Evolutionary conservation across 257 asterid genomes (phyloP).

Genomic region (Penstemon davidsonii): DNA sequence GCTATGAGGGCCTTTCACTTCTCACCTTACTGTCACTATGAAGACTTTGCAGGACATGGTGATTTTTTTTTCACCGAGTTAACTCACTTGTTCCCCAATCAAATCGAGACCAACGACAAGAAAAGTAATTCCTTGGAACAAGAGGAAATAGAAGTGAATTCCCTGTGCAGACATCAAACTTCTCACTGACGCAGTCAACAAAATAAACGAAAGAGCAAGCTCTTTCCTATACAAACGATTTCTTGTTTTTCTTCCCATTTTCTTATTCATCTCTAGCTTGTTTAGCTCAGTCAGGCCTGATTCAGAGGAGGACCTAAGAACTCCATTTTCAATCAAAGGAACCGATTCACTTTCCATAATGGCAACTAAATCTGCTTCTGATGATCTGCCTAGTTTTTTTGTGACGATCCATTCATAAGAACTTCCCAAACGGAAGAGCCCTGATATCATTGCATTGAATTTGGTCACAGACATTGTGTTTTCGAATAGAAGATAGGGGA

Average conservation of each 20-base stretch:
- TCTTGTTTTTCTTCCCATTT: conserved; percentile 42
- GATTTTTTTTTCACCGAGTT: neutral
- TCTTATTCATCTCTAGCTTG: conserved; percentile 57
- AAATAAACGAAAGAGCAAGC: conserved; percentile 74
- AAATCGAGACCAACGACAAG: conserved; percentile 83
- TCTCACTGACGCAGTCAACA: conserved; percentile 81
- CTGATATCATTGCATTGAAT: conserved; percentile 85
- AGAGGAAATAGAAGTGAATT: conserved; percentile 80
- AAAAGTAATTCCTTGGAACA: conserved; percentile 91
- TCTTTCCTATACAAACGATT: conserved; percentile 82
- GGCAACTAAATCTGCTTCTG: conserved; percentile 73
- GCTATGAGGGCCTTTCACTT: neutral
- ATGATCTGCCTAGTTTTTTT: conserved; percentile 80
- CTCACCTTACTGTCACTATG: neutral
- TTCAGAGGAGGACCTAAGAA: conserved; percentile 62
- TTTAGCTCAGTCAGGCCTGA: conserved; percentile 67
- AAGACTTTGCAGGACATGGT: neutral
- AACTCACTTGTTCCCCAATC: conserved; percentile 88
- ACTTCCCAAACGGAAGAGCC: conserved; percentile 76
- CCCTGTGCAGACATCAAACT: conserved; percentile 93
- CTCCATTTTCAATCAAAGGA: conserved; percentile 40
- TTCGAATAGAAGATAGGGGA: conserved; percentile 88
- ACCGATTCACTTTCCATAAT: conserved; percentile 49
- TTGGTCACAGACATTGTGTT: conserved; percentile 96
- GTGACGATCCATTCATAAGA: conserved; percentile 93